Evolutionary conservation across 1,284 basidiomycete species (phyloP).

Genomic region (Puccinia novopanici): DNA sequence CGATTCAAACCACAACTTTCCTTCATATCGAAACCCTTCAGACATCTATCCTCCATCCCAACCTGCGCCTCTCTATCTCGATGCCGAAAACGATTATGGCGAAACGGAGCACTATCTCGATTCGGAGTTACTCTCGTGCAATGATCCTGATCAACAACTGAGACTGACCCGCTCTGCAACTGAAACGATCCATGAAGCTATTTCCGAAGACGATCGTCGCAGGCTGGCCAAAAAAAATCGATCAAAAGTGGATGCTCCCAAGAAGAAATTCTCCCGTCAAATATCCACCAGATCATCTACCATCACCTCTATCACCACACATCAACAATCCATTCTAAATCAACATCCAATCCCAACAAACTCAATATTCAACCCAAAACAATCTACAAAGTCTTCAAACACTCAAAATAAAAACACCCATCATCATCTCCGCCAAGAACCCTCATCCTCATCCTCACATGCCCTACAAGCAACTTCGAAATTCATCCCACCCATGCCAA

Average conservation of each 20-base stretch:
- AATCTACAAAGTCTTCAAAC: not conserved
- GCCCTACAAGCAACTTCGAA: not conserved
- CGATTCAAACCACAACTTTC: not conserved
- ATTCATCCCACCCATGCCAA: constrained; percentile 45
- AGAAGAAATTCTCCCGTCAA: constrained; percentile 63
- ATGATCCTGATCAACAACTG: constrained; percentile 77
- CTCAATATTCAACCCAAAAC: constrained; percentile 24
- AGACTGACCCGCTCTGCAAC: constrained; percentile 86
- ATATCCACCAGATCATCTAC: constrained; percentile 61
- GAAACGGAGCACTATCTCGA: constrained; percentile 28
- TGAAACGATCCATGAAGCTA: constrained; percentile 81
- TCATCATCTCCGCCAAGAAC: constrained; percentile 3
- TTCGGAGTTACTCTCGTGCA: not conserved
- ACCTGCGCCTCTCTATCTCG: constrained; percentile 48
- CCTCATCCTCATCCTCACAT: constrained; percentile 3
- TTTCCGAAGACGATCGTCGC: constrained; percentile 72
- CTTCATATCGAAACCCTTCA: constrained; percentile 31
- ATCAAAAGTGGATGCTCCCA: constrained; percentile 57
- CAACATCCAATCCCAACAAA: not conserved
- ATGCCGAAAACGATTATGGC: constrained; percentile 35
- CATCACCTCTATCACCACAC: constrained; percentile 19
- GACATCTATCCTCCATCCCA: constrained; percentile 47
- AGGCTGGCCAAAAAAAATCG: constrained; percentile 62
- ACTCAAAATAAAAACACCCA: not conserved
- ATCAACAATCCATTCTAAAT: not conserved